Conservation (phyloP, 441 rosid species). For the Croton setiger region DNA sequence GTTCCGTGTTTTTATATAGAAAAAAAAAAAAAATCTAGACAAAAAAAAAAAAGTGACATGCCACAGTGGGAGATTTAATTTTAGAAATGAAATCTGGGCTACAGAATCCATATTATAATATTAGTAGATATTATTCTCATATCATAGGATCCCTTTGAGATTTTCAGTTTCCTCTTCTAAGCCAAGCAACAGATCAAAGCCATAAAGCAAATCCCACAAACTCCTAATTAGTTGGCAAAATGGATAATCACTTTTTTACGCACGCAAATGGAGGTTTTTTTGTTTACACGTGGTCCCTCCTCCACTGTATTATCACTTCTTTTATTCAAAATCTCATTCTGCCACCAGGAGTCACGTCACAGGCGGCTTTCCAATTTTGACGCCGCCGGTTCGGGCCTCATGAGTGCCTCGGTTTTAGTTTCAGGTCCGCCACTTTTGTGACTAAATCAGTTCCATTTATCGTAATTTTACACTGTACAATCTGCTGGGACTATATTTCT, state of each 20-base stretch:
- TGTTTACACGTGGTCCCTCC: neutral
- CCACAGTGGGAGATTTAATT: neutral
- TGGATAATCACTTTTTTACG: neutral
- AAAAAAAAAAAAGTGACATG: neutral
- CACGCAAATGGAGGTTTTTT: slow-evolving; percentile 1
- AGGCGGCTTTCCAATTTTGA: slow-evolving; percentile 17
- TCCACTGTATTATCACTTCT: too few species aligned
- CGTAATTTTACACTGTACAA: too few species aligned
- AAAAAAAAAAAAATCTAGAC: too few species aligned
- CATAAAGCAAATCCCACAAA: neutral
- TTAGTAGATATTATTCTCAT: neutral
- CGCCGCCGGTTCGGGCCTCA: slow-evolving; percentile 23
- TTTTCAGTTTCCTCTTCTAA: neutral
- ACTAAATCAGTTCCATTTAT: neutral
- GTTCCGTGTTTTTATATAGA: too few species aligned
- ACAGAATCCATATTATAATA: neutral
- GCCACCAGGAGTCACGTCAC: neutral
- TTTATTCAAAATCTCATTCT: too few species aligned
- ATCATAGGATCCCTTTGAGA: neutral
- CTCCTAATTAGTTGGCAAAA: neutral
- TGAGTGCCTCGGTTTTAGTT: neutral
- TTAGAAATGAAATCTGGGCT: neutral
- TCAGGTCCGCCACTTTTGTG: neutral
- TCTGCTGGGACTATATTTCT: too few species aligned
- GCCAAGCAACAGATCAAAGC: neutral